Conservation (phyloP, 2,329 filamentous ascomycete species). For the Neurospora sp. region DNA sequence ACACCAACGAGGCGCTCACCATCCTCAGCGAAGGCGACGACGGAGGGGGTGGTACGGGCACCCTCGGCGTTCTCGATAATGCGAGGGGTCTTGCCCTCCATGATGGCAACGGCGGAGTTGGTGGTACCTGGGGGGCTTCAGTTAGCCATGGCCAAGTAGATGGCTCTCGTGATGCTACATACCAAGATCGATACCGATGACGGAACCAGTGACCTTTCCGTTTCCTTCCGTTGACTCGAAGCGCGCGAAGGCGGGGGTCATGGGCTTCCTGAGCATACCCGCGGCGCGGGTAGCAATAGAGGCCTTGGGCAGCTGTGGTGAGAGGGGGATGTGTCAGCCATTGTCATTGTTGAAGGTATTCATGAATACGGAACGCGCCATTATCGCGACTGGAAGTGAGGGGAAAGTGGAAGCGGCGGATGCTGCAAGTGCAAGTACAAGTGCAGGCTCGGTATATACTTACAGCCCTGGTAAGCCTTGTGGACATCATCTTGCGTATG, state of each 20-base stretch:
- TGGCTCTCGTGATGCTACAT: conserved; percentile 26
- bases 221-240: conserved; percentile 60
- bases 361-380: background rate
- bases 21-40: conserved; percentile 91
- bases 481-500: conserved; percentile 19
- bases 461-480: conserved; percentile 19
- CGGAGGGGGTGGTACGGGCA: conserved; percentile 84
- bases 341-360: conserved; percentile 6
- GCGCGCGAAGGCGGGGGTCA: conserved; percentile 64
- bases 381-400: background rate
- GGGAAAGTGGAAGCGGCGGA: background rate
- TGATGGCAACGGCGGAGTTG: conserved; percentile 93
- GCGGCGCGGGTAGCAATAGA: conserved; percentile 59
- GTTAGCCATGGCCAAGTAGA: conserved; percentile 1
- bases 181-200: conserved; percentile 98
- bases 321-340: background rate
- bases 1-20: conserved; percentile 95
- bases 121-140: conserved; percentile 56
- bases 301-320: conserved; percentile 63
- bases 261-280: conserved; percentile 57
- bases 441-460: conserved; percentile 4
- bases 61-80: conserved; percentile 98
- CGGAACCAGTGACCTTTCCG: conserved; percentile 84
- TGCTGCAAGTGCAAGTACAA: background rate
- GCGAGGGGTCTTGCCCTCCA: conserved; percentile 91